Conservation (phyloP, 78 protist species). For the slime mould (Dictyostelium discoideum) region DNA sequence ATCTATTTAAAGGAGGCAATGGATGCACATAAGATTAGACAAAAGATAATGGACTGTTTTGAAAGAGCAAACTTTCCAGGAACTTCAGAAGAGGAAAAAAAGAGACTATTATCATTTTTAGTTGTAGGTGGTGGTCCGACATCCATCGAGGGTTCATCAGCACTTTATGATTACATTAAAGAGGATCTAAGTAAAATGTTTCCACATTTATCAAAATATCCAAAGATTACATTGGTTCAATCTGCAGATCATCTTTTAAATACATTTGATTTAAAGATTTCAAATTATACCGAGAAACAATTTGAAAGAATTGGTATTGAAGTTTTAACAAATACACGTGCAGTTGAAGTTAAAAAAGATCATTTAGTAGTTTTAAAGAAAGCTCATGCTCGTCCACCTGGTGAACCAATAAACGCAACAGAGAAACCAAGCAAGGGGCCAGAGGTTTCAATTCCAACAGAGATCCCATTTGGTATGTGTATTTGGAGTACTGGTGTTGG, state of each 20-base stretch:
- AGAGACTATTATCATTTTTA: slow-evolving; percentile 50
- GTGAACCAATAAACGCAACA: not conserved
- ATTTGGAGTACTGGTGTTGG: slow-evolving; percentile 88
- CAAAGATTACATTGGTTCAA: slow-evolving; percentile 70
- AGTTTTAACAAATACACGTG: slow-evolving; percentile 35
- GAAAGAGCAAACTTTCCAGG: slow-evolving; percentile 86
- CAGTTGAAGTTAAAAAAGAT: slow-evolving; percentile 17
- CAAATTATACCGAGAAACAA: slow-evolving; percentile 73
- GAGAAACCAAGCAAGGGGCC: slow-evolving; percentile 1
- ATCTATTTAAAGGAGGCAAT: slow-evolving; percentile 79
- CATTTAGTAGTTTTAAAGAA: slow-evolving; percentile 25
- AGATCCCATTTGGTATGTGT: slow-evolving; percentile 84
- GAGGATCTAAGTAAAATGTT: slow-evolving; percentile 42
- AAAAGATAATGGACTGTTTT: slow-evolving; percentile 79
- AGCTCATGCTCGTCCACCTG: not conserved
- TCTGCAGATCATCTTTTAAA: slow-evolving; percentile 82
- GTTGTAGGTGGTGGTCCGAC: slow-evolving; percentile 95
- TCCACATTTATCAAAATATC: slow-evolving; percentile 41
- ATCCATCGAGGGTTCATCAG: slow-evolving; percentile 80
- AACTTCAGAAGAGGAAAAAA: slow-evolving; percentile 37
- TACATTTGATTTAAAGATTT: slow-evolving; percentile 80
- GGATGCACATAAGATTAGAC: slow-evolving; percentile 82
- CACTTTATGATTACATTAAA: slow-evolving; percentile 21
- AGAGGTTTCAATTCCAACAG: not conserved
- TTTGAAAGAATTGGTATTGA: slow-evolving; percentile 46